Percentiles rank a stretch among this genome's conserved stretches.
Evolutionary conservation across 192 early-diverging fungal genomes (phyloP).

Genomic region (Mortierella hygrophila): DNA sequence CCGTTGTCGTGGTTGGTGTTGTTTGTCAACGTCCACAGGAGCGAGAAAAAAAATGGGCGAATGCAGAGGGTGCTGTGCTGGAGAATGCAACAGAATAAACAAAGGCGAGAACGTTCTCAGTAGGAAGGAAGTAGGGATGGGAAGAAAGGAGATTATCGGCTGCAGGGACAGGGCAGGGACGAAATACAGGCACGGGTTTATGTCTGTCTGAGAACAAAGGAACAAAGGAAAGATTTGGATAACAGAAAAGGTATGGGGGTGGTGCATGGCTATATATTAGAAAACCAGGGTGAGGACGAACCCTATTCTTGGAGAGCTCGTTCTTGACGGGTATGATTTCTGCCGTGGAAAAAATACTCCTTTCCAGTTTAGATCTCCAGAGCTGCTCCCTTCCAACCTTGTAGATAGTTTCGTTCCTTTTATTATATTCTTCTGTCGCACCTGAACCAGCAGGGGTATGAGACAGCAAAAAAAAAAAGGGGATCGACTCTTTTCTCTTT

Average conservation of each 20-base stretch:
- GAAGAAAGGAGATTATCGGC: background rate
- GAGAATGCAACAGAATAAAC: background rate
- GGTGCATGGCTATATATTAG: background rate
- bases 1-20: too few species aligned
- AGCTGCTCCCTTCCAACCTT: background rate
- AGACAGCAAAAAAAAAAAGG: background rate
- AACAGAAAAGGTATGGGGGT: background rate
- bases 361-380: background rate
- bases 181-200: background rate
- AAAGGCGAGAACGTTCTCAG: background rate
- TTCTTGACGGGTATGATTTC: conserved; percentile 13
- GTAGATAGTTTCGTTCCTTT: too few species aligned
- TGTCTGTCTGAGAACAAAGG: background rate
- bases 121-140: background rate
- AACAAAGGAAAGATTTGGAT: background rate
- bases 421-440: background rate
- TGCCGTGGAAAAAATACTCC: conserved; percentile 9
- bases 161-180: background rate
- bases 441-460: background rate
- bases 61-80: too few species aligned
- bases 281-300: background rate
- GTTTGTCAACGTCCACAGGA: too few species aligned
- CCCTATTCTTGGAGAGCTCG: background rate
- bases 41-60: too few species aligned
- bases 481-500: background rate